Evolutionary conservation across 345 rosid genomes (phyloP), one percentile per base, ranked within the genome.

Genomic region (Pugionium dolabratum): DNA sequence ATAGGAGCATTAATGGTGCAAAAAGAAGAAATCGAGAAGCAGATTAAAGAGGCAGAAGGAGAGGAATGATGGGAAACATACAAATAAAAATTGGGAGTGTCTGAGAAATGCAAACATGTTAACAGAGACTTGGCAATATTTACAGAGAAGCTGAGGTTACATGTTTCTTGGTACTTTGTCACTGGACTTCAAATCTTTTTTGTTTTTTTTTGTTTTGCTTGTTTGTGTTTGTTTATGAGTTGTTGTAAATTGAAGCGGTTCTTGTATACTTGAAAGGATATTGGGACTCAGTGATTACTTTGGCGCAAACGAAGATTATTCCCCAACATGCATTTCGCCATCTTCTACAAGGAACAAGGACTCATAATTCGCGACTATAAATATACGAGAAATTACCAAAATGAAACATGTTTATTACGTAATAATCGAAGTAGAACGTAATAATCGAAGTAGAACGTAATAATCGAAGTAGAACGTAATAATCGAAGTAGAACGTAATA

Each of bases 1-100:
- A 76, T 89, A 32, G 78, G 77, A 64, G 73, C 81, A 29, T 73
- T 85, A 36, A 41, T 77, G 59, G 83, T 81, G 79, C 18, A 78
- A 33, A 85, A 87, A 52, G 71, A 62, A 0, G 84, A 75, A 9
- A 79, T 86, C 32, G 26, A 72, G 85, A 79, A 78, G 74, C 86
- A 83, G 76, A 82, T 87, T 70, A 74, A 80, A 78, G 88, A 78
- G 62, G 81, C 84, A 43, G 91, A 77, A 79, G 55, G 36, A 34
- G 69, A 68, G 53, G 36, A 75, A 3, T 45, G 25, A 73, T 27
- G 59, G 44, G 52, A 72, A 71, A 56, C 57, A 31, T 31, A 33
- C 18, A 7, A 50, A n/a, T n/a, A n/a, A 0, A 49, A 4, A 10
- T 52, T 51, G 59, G 30, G 10, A 11, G 32, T 2, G 2, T n/a